These are phyloP conservation scores for Oxytropis ochrocephala DNA, from an alignment of 306 rosid genomes.

Conservation along the genomic window DNA sequence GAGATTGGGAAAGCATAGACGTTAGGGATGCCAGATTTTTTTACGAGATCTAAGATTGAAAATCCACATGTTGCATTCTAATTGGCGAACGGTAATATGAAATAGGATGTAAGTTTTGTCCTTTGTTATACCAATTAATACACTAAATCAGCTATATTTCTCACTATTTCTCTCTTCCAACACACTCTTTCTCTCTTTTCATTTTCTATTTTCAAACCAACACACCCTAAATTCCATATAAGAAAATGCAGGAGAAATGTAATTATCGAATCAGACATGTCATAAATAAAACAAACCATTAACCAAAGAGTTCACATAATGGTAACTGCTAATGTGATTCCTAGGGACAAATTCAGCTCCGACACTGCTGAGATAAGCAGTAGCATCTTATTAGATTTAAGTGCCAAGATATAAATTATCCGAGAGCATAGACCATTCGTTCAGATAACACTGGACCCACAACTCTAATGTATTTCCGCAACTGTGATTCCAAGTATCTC, in stretches of 20 bases:
- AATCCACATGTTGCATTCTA: too few species aligned
- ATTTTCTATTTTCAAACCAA: too few species aligned
- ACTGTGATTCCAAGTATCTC: slow-evolving; percentile 53
- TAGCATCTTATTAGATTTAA: slow-evolving; percentile 11
- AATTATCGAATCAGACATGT: background rate
- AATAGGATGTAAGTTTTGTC: too few species aligned
- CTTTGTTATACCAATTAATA: too few species aligned
- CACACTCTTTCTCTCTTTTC: too few species aligned
- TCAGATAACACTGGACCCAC: slow-evolving; percentile 67
- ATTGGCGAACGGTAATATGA: too few species aligned
- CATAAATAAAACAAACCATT: background rate
- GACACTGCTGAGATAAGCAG: background rate
- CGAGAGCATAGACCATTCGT: slow-evolving; percentile 54
- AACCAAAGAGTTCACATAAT: slow-evolving; percentile 3
- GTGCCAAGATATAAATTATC: slow-evolving; percentile 21
- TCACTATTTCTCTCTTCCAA: too few species aligned
- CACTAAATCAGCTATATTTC: too few species aligned
- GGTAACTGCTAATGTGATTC: background rate
- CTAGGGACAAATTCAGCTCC: slow-evolving; percentile 14
- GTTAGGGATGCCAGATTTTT: too few species aligned
- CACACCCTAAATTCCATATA: background rate
- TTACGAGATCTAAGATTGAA: too few species aligned
- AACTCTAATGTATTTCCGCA: slow-evolving; percentile 55
- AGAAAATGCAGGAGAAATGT: background rate
- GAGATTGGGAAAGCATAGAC: too few species aligned